Conservation (phyloP, 306 rosid genomes). For the Abrus pulchellus region DNA sequence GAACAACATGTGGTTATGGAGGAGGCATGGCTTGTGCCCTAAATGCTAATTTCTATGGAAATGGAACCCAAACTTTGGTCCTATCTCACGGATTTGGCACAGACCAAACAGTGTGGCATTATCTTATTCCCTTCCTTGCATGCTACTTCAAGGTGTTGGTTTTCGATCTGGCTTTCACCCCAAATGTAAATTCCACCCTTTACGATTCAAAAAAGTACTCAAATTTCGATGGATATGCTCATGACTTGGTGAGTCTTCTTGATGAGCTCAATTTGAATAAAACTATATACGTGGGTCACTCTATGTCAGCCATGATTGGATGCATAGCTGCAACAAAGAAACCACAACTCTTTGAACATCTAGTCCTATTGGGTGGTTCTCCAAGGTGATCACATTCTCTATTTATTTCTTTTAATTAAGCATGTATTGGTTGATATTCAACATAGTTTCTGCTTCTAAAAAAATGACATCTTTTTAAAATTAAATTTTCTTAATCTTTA, state of each 20-base stretch:
- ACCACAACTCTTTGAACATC: conserved; percentile 65
- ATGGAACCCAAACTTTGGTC: conserved; percentile 59
- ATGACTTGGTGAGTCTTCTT: conserved; percentile 63
- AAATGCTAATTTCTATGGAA: conserved; percentile 60
- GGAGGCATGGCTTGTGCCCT: conserved; percentile 55
- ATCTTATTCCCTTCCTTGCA: conserved; percentile 59
- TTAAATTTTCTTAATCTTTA: too few species aligned
- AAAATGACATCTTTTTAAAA: too few species aligned
- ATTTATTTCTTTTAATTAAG: too few species aligned
- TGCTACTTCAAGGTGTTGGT: conserved; percentile 66
- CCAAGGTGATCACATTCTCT: conserved; percentile 51
- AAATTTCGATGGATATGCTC: conserved; percentile 54
- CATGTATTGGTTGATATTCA: too few species aligned
- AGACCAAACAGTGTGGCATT: conserved; percentile 56
- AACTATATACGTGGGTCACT: conserved; percentile 59
- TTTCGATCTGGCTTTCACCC: conserved; percentile 64
- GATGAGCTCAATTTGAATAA: conserved; percentile 57
- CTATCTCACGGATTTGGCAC: conserved; percentile 65
- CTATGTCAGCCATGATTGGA: conserved; percentile 72
- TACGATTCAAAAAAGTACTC: conserved; percentile 56
- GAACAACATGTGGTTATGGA: conserved; percentile 12
- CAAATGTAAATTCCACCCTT: conserved; percentile 44
- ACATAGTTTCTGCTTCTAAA: too few species aligned
- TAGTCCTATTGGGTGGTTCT: conserved; percentile 55
- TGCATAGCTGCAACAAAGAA: conserved; percentile 58